These are phyloP conservation scores for Berberis thunbergii DNA, from an alignment of 164 flowering plant genomes.

Conservation along the genomic window DNA sequence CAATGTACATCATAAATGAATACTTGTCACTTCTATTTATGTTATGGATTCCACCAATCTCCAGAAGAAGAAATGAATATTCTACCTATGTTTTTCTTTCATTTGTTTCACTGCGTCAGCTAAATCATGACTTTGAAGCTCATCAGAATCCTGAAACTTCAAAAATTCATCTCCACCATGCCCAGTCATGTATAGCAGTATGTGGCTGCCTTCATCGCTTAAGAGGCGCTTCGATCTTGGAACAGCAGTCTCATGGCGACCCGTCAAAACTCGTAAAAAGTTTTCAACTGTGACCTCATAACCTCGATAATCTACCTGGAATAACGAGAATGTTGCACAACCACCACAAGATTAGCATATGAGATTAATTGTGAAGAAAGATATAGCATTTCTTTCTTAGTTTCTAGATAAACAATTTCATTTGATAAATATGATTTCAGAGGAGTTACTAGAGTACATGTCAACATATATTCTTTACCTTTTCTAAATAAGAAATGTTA, in stretches of 20 bases:
- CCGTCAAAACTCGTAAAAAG: conserved; percentile 83
- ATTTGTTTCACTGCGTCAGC: conserved; percentile 99
- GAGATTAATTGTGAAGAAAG: neutral
- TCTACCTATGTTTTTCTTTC: conserved; percentile 91
- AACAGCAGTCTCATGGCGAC: conserved; percentile 87
- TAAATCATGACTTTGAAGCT: conserved; percentile 98
- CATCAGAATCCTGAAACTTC: conserved; percentile 96
- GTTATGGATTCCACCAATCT: neutral
- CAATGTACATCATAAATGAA: neutral
- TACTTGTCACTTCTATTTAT: neutral
- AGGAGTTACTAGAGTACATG: no score
- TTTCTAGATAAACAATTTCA: neutral
- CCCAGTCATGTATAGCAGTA: conserved; percentile 96
- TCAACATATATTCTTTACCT: no score
- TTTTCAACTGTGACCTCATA: conserved; percentile 99
- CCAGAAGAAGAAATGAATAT: conserved; percentile 3
- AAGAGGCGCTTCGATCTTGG: conserved; percentile 96
- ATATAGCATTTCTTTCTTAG: neutral
- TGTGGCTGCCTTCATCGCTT: conserved; percentile 98
- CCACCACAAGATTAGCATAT: neutral
- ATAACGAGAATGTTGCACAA: neutral
- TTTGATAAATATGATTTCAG: no score
- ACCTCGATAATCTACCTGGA: conserved; percentile 97
- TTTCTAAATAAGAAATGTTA: no score
- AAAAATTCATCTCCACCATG: conserved; percentile 98